phyloP scores from a whole-genome alignment of 169 alveolate species.

The Cryptosporidium parvum region DNA sequence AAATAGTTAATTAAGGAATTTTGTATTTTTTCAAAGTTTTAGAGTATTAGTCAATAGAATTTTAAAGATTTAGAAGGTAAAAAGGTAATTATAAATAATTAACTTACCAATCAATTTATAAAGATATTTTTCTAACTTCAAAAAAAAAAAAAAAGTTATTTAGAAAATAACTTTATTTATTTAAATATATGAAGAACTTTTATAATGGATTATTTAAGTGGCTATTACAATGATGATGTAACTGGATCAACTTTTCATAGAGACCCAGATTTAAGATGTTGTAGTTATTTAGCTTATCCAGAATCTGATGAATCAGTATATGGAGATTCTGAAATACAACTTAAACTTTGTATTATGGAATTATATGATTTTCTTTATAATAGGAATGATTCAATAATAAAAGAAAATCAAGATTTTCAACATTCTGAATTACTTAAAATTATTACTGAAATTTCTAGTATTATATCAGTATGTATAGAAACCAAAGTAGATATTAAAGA shows the following conservation, averaged over 20 bases:
- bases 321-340: conserved; percentile 39
- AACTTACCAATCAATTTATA: too few relatives aligned
- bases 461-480: conserved; percentile 55
- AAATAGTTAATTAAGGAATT: not conserved
- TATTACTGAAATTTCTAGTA: conserved; percentile 47
- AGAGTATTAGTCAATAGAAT: not conserved
- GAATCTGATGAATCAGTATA: conserved; percentile 32
- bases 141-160: not conserved
- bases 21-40: not conserved
- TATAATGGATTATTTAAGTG: not conserved
- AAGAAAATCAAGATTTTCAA: not conserved
- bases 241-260: not conserved
- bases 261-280: conserved; percentile 38
- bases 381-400: not conserved
- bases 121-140: not conserved
- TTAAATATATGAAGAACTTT: not conserved
- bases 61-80: not conserved
- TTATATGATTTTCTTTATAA: conserved; percentile 50
- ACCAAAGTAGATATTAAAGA: conserved; percentile 25
- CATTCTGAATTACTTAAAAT: not conserved
- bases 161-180: not conserved
- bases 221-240: not conserved
- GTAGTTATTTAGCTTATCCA: conserved; percentile 55
- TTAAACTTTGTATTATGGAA: conserved; percentile 44
- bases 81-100: not conserved